Conservation (phyloP, 768 basidiomycete species). For the Suillus paluster region DNA sequence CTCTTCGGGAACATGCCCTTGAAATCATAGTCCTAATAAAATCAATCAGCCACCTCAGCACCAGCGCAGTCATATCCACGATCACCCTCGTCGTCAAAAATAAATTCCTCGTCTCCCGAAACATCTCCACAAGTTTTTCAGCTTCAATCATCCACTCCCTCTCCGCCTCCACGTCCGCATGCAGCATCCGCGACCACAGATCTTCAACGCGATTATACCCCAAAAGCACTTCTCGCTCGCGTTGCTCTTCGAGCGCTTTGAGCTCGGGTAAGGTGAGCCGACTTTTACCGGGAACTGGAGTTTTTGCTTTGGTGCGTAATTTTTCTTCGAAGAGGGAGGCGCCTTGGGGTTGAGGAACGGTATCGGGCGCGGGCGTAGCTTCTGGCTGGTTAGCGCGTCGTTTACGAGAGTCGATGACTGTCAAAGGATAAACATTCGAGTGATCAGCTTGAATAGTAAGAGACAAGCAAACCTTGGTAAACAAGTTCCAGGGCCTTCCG, state of each 20-base stretch:
- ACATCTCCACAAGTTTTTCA: slow-evolving; percentile 85
- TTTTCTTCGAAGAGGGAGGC: slow-evolving; percentile 73
- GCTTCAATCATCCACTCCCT: slow-evolving; percentile 84
- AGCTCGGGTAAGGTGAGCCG: slow-evolving; percentile 63
- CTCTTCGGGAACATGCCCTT: slow-evolving; percentile 69
- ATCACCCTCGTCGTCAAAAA: slow-evolving; percentile 80
- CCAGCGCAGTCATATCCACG: slow-evolving; percentile 14
- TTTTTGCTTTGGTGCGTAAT: slow-evolving; percentile 41
- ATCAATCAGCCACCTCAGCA: slow-evolving; percentile 7
- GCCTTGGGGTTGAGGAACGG: slow-evolving; percentile 26
- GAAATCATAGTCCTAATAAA: slow-evolving; percentile 54
- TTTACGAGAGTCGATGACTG: slow-evolving; percentile 66
- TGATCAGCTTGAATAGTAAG: background rate
- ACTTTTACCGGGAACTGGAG: slow-evolving; percentile 38
- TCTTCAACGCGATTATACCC: slow-evolving; percentile 66
- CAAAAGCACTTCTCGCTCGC: slow-evolving; percentile 64
- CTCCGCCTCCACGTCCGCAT: slow-evolving; percentile 50
- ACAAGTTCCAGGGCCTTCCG: slow-evolving; percentile 83
- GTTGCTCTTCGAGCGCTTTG: slow-evolving; percentile 63
- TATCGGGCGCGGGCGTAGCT: slow-evolving; percentile 12
- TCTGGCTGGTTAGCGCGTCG: slow-evolving; percentile 39
- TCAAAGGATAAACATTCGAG: background rate
- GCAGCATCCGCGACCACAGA: slow-evolving; percentile 61
- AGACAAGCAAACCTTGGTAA: slow-evolving; percentile 63
- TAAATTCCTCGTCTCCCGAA: slow-evolving; percentile 82